Conservation (phyloP, 441 rosid species). For the Erodium texanum region DNA sequence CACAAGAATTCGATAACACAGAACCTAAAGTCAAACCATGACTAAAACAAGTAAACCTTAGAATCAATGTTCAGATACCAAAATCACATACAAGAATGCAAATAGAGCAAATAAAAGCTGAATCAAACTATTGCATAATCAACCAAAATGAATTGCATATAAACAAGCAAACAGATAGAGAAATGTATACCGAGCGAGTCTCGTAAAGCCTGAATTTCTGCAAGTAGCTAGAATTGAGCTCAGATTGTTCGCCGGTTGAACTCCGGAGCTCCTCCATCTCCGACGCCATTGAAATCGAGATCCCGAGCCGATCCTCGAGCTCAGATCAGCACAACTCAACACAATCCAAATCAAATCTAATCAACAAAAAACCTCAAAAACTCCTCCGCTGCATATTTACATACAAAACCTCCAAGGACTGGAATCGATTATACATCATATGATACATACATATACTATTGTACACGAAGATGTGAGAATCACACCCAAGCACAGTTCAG, state of each 20-base stretch:
- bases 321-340: constrained; percentile 26
- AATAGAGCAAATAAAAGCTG: not conserved
- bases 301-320: constrained; percentile 11
- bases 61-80: no score
- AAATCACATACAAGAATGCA: no score
- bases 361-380: not conserved
- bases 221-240: constrained; percentile 27
- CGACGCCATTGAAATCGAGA: constrained; percentile 24
- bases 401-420: not conserved
- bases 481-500: not conserved
- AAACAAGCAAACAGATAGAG: not conserved
- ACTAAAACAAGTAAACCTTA: not conserved
- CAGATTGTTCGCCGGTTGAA: constrained; percentile 23
- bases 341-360: not conserved
- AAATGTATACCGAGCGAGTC: constrained; percentile 48
- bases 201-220: constrained; percentile 64
- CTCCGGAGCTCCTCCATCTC: constrained; percentile 20
- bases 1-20: not conserved
- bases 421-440: not conserved
- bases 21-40: not conserved
- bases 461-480: not conserved
- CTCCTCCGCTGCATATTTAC: not conserved
- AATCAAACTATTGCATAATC: not conserved
- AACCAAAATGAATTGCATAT: no score
- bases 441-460: no score